phyloP scores from a whole-genome alignment of 495 filamentous ascomycete genomes.

The Cenococcum geophilum region DNA sequence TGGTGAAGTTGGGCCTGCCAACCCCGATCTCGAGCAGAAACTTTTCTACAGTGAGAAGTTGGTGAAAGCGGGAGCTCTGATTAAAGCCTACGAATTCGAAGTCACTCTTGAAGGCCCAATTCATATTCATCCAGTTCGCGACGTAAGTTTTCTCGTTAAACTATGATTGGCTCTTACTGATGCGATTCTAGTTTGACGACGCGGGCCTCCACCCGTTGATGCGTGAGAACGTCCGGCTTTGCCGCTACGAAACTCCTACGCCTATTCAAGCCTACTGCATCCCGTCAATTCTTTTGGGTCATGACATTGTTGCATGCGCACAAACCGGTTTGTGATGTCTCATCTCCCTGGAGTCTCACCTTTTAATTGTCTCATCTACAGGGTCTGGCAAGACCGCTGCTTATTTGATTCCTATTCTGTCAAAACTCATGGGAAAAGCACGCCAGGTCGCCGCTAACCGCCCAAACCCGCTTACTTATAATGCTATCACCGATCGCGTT shows the following conservation, averaged over 20 bases:
- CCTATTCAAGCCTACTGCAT: constrained; percentile 81
- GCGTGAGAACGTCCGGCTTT: constrained; percentile 66
- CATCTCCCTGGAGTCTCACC: neutral
- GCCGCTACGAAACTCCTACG: constrained; percentile 62
- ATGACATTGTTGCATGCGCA: constrained; percentile 79
- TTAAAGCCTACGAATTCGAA: constrained; percentile 45
- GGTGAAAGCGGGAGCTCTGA: constrained; percentile 41
- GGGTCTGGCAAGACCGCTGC: constrained; percentile 95
- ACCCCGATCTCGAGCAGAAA: constrained; percentile 59
- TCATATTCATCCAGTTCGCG: constrained; percentile 49
- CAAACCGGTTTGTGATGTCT: constrained; percentile 71
- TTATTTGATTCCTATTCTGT: constrained; percentile 82
- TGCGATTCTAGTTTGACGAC: constrained; percentile 41
- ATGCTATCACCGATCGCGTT: constrained; percentile 42
- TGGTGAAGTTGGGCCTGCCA: constrained; percentile 73
- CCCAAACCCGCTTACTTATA: constrained; percentile 49
- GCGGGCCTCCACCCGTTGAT: constrained; percentile 83
- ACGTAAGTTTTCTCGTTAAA: constrained; percentile 33
- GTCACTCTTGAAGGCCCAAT: constrained; percentile 54
- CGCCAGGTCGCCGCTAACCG: constrained; percentile 73
- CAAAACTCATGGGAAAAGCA: constrained; percentile 88
- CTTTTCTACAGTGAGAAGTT: constrained; percentile 58
- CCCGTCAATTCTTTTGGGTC: constrained; percentile 62
- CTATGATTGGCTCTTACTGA: neutral
- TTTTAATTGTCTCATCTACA: constrained; percentile 36